These are phyloP conservation scores for Clarireedia paspali DNA, from an alignment of 2,329 filamentous ascomycete genomes.

Conservation along the genomic window DNA sequence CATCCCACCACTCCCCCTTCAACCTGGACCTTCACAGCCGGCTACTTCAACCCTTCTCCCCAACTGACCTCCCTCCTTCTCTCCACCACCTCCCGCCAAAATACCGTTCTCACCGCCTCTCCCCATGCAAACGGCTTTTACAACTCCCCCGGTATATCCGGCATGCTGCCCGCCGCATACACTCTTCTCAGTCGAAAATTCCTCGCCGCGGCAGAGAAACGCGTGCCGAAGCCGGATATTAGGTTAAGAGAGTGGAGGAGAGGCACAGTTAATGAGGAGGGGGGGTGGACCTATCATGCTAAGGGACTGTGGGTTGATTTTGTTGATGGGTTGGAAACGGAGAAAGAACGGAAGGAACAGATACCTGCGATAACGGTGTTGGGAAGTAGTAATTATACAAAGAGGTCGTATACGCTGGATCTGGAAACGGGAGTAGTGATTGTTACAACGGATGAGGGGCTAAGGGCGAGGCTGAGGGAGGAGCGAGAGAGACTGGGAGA, in stretches of 20 bases:
- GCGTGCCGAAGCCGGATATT: conserved; percentile 35
- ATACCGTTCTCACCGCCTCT: conserved; percentile 84
- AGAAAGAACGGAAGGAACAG: not conserved
- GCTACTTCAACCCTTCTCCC: conserved; percentile 96
- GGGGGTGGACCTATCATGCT: conserved; percentile 95
- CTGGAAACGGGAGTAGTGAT: conserved; percentile 84
- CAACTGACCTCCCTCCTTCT: conserved; percentile 75
- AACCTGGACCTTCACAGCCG: conserved; percentile 93
- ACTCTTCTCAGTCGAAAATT: conserved; percentile 81
- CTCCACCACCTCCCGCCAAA: conserved; percentile 47
- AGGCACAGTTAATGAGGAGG: conserved; percentile 72
- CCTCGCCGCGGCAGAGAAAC: conserved; percentile 41
- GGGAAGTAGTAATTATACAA: conserved; percentile 93
- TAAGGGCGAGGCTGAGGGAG: conserved; percentile 66
- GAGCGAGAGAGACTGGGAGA: conserved; percentile 78
- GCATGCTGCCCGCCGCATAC: conserved; percentile 86
- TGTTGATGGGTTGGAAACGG: not conserved
- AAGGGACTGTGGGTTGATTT: conserved; percentile 91
- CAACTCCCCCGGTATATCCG: conserved; percentile 77
- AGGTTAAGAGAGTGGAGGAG: conserved; percentile 79
- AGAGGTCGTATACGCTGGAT: conserved; percentile 85
- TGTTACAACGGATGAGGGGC: conserved; percentile 64
- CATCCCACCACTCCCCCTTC: conserved; percentile 56
- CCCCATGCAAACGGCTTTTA: conserved; percentile 96
- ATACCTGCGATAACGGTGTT: conserved; percentile 44